Evolutionary conservation across 202 grass and related monocot species (phyloP).

Genomic region (Schoenoplectus triqueter): DNA sequence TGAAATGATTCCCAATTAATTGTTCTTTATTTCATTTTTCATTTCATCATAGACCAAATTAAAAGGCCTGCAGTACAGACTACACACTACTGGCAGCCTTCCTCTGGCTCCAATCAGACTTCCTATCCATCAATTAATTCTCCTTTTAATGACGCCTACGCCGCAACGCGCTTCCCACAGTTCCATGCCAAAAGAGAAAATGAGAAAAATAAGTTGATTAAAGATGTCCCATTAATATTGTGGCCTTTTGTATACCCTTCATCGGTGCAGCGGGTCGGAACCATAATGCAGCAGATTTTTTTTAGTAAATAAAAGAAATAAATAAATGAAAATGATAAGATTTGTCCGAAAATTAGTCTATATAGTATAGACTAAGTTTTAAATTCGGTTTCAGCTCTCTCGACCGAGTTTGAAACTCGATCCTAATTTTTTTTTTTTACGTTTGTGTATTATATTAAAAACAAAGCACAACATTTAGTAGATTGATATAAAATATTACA

Average conservation of each 20-base stretch:
- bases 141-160: no score
- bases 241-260: neutral
- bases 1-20: constrained; percentile 26
- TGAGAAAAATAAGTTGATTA: neutral
- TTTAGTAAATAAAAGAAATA: no score
- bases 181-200: neutral
- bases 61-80: neutral
- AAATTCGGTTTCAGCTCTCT: no score
- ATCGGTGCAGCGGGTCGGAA: neutral
- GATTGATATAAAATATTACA: no score
- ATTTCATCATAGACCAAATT: neutral
- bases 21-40: neutral
- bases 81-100: neutral
- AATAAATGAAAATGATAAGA: no score
- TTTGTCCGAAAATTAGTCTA: no score
- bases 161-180: neutral
- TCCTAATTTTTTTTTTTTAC: no score
- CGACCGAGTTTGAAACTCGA: no score
- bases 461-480: no score
- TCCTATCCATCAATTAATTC: no score
- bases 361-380: no score
- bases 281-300: neutral
- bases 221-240: neutral
- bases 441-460: no score
- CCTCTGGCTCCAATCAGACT: constrained; percentile 1